Percentiles rank a stretch among this genome's conserved stretches.
Conservation (phyloP, 192 early-diverging fungal genomes). For the Gonapodya prolifera region DNA sequence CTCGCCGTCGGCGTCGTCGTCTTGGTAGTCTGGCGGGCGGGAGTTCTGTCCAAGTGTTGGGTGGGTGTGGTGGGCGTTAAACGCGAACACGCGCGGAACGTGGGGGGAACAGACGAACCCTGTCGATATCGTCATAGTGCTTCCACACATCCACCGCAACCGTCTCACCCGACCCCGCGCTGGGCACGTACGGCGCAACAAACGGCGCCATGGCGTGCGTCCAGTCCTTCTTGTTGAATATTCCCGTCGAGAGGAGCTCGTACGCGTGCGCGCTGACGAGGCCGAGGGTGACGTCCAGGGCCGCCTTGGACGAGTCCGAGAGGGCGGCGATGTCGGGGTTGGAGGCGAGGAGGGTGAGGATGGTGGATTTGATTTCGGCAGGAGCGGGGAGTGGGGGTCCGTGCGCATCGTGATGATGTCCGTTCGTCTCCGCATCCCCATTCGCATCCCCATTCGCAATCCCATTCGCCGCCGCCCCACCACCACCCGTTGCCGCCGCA, state of each 20-base stretch:
- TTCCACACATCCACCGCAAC: background rate
- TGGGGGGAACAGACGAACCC: no score
- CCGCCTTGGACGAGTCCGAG: background rate
- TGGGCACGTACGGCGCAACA: constrained; percentile 30
- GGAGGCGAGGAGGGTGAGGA: background rate
- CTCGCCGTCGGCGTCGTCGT: constrained; percentile 29
- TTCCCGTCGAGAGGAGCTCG: constrained; percentile 43
- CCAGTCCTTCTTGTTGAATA: constrained; percentile 56
- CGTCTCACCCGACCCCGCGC: background rate
- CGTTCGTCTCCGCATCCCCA: no score
- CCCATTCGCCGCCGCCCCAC: background rate
- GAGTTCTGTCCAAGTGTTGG: no score
- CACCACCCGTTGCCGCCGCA: background rate
- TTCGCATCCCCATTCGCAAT: background rate
- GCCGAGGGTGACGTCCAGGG: constrained; percentile 16
- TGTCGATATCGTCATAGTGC: background rate
- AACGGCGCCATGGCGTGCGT: constrained; percentile 42
- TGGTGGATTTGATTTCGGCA: no score
- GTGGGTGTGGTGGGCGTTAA: no score
- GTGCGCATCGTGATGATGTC: no score
- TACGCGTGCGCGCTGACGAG: constrained; percentile 41
- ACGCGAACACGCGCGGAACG: no score
- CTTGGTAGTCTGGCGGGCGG: no score
- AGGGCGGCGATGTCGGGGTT: no score
- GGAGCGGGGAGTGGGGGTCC: no score